Evolutionary conservation across 2,329 filamentous ascomycete species (phyloP).

Genomic region (Leptosphaerulina australis): DNA sequence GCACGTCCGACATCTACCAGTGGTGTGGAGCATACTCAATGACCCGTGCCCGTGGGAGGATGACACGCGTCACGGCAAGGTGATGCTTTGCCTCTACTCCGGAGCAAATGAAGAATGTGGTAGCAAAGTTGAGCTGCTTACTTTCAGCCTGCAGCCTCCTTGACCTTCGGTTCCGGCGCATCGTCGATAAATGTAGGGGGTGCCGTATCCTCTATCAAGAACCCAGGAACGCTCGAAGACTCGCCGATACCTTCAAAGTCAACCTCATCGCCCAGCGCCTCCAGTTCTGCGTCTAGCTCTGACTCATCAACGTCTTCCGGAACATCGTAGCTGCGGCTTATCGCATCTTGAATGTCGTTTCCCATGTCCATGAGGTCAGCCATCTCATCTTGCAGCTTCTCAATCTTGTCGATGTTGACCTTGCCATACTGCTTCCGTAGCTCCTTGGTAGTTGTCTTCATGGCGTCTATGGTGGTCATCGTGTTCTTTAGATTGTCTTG

Average conservation of each 20-base stretch:
- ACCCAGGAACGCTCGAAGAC: constrained; percentile 73
- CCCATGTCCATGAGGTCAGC: constrained; percentile 96
- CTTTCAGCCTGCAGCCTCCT: constrained; percentile 71
- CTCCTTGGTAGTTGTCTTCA: constrained; percentile 95
- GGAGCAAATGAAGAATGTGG: background rate
- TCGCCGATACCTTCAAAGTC: constrained; percentile 75
- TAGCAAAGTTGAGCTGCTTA: background rate
- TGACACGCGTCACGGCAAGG: background rate
- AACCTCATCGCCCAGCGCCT: constrained; percentile 92
- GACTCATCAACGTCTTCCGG: constrained; percentile 97
- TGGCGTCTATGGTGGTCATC: constrained; percentile 96
- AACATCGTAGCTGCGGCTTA: constrained; percentile 88
- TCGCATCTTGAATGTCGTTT: constrained; percentile 96
- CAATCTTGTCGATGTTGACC: constrained; percentile 96
- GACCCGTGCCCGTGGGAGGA: background rate
- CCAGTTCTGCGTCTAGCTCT: constrained; percentile 93
- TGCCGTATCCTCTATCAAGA: constrained; percentile 84
- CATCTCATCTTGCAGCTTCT: constrained; percentile 98
- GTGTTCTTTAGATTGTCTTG: constrained; percentile 98
- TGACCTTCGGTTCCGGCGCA: constrained; percentile 77
- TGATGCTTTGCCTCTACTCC: background rate
- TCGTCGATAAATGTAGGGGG: constrained; percentile 92
- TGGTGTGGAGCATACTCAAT: background rate
- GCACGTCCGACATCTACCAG: background rate
- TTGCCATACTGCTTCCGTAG: constrained; percentile 94